Percentiles rank a stretch among this genome's conserved stretches.
These are phyloP conservation scores for Sistotremastrum suecicum DNA, from an alignment of 768 basidiomycete species.

Conservation along the genomic window DNA sequence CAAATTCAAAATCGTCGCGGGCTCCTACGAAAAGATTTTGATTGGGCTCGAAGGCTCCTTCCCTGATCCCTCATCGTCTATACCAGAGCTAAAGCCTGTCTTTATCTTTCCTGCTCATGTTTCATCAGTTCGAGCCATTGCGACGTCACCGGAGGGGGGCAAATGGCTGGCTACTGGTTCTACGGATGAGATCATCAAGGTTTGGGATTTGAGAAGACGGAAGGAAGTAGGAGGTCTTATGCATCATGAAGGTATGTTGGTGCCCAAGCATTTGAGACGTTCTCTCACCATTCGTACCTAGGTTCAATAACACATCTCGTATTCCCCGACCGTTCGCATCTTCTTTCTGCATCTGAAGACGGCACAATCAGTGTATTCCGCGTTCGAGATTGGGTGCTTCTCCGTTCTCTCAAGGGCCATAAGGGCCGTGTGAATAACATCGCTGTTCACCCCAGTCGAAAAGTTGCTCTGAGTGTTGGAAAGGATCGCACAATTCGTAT, in stretches of 20 bases:
- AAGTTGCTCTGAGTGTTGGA: constrained; percentile 84
- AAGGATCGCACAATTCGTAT: constrained; percentile 81
- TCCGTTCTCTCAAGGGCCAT: constrained; percentile 83
- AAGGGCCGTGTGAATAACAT: constrained; percentile 84
- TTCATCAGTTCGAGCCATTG: constrained; percentile 81
- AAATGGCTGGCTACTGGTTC: constrained; percentile 96
- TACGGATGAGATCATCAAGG: constrained; percentile 91
- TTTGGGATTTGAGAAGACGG: constrained; percentile 85
- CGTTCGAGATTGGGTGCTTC: constrained; percentile 86
- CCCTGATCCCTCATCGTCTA: constrained; percentile 19
- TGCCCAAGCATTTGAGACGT: neutral
- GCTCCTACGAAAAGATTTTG: constrained; percentile 92
- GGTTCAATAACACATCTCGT: constrained; percentile 83
- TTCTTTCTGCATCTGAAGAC: constrained; percentile 87
- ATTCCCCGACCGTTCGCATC: constrained; percentile 81
- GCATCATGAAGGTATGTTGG: constrained; percentile 74
- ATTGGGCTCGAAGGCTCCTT: constrained; percentile 70
- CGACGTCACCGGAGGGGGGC: constrained; percentile 76
- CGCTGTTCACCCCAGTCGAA: constrained; percentile 85
- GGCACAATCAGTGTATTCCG: constrained; percentile 83
- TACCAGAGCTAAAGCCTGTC: constrained; percentile 45
- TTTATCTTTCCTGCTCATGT: constrained; percentile 98
- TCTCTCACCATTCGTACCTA: constrained; percentile 16
- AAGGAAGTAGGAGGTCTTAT: constrained; percentile 93
- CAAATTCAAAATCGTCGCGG: constrained; percentile 77